phyloP scores from a whole-genome alignment of 495 filamentous ascomycete genomes.

The Daldinia caldariorum region DNA sequence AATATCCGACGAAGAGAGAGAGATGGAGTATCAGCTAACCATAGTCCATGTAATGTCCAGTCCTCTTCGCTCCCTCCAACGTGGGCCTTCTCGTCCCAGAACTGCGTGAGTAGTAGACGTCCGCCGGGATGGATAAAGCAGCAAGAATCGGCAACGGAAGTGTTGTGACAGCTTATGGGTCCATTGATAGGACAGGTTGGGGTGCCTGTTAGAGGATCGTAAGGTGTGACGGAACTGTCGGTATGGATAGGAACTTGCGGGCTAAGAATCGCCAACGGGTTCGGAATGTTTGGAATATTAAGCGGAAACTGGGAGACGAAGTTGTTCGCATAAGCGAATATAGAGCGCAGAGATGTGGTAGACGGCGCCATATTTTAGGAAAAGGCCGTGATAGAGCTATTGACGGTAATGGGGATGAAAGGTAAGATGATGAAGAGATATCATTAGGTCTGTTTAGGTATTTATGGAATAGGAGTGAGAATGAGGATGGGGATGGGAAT shows the following conservation, averaged over 20 bases:
- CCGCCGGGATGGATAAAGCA: conserved; percentile 88
- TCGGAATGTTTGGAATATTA: conserved; percentile 32
- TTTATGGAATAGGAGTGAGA: not conserved
- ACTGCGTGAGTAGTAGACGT: conserved; percentile 81
- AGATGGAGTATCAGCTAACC: conserved; percentile 50
- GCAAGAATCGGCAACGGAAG: conserved; percentile 67
- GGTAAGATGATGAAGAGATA: not conserved
- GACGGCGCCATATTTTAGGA: conserved; percentile 32
- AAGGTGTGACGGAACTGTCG: conserved; percentile 42
- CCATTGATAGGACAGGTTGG: conserved; percentile 57
- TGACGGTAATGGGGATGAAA: not conserved
- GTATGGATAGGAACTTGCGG: conserved; percentile 30
- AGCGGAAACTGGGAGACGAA: conserved; percentile 45
- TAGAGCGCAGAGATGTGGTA: conserved; percentile 37
- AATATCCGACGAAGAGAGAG: not conserved
- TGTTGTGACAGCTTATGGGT: conserved; percentile 61
- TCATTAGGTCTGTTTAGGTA: not conserved
- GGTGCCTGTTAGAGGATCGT: conserved; percentile 50
- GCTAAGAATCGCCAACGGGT: conserved; percentile 27
- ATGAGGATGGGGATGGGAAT: not conserved
- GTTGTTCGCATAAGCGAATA: conserved; percentile 40
- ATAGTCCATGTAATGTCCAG: conserved; percentile 92
- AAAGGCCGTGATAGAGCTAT: not conserved
- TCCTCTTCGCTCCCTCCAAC: conserved; percentile 73
- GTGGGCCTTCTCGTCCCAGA: conserved; percentile 82